These are phyloP conservation scores for Lepiota subincarnata DNA, from an alignment of 768 basidiomycete species.

Conservation along the genomic window DNA sequence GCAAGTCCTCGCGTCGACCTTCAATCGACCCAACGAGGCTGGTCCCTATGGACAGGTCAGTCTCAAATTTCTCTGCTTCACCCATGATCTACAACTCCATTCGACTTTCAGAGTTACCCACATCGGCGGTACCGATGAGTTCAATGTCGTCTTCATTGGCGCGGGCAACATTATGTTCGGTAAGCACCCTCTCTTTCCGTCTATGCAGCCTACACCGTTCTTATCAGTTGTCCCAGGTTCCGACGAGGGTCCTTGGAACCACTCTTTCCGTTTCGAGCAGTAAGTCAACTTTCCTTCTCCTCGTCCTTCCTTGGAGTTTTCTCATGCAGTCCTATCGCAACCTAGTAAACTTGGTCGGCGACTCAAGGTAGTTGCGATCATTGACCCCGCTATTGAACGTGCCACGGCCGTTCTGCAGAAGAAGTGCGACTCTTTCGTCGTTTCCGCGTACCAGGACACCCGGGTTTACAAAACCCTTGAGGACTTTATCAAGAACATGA, in stretches of 20 bases:
- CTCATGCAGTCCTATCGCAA: slow-evolving; percentile 1
- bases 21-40: slow-evolving; percentile 79
- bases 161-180: slow-evolving; percentile 99
- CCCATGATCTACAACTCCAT: slow-evolving; percentile 14
- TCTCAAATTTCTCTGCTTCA: slow-evolving; percentile 9
- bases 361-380: slow-evolving; percentile 91
- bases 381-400: slow-evolving; percentile 86
- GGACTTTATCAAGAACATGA: slow-evolving; percentile 74
- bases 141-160: slow-evolving; percentile 93
- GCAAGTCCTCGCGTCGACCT: slow-evolving; percentile 48
- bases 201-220: slow-evolving; percentile 1
- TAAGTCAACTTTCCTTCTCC: slow-evolving; percentile 29
- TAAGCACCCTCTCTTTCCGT: slow-evolving; percentile 17
- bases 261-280: slow-evolving; percentile 90
- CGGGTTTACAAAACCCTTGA: slow-evolving; percentile 80
- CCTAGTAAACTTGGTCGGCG: slow-evolving; percentile 88
- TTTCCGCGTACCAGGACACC: slow-evolving; percentile 89
- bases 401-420: slow-evolving; percentile 76
- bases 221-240: slow-evolving; percentile 48
- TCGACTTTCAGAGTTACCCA: slow-evolving; percentile 37
- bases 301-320: slow-evolving; percentile 12
- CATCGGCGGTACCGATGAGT: slow-evolving; percentile 61
- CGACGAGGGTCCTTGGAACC: slow-evolving; percentile 89
- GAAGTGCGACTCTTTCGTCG: slow-evolving; percentile 91
- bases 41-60: slow-evolving; percentile 76